Evolutionary conservation across 495 filamentous ascomycete genomes (phyloP), one percentile per base, ranked within the genome.

Genomic region (Aspergillus nidulans): DNA sequence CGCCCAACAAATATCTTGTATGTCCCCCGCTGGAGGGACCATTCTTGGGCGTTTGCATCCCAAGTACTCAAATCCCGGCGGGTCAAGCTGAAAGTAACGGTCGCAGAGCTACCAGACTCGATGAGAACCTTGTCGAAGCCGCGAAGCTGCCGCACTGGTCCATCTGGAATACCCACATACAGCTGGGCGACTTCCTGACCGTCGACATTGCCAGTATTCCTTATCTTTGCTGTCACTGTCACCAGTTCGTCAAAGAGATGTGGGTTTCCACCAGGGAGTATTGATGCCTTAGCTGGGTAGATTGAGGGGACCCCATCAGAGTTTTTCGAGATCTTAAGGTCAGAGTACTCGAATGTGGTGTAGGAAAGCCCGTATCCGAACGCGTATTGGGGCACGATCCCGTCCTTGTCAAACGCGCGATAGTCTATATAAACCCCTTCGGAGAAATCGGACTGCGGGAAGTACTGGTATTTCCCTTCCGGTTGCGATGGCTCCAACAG

Each of bases 341-440:
- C 13, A 0, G 59, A 75, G 60, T 89, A 85, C 9, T 65, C 52
- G 62, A 88, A 90, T 0, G 73, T 82, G 4, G 85, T 86, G 59
- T 89, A 89, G 18, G 79, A 78, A 2, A 89, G 66, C 0, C 87
- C 87, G 48, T 79, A 87, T 13, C 86, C 87, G 56, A 89, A 90
- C 49, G 81, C 80, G 58, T 81, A 89, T 3, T 80, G 70, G 0
- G 84, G 83, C 1, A 63, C 69, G 48, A 86, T 78, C 25, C 80
- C 77, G 16, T 75, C 60, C 24, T 67, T 68, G 57, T 88, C 83
- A 50, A 89, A 88, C 28, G 79, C 74, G 8, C 81, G 75, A 56
- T 89, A 89, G 64, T 89, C 87, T 49, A 89, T 77, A 44, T 80
- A 81, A 0, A 85, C 63, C 8, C 83, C 84, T 57, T 89, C 85